These are phyloP conservation scores for Zygosaccharomyces pseudobailii DNA, from an alignment of 1,139 yeast species.

Conservation along the genomic window DNA sequence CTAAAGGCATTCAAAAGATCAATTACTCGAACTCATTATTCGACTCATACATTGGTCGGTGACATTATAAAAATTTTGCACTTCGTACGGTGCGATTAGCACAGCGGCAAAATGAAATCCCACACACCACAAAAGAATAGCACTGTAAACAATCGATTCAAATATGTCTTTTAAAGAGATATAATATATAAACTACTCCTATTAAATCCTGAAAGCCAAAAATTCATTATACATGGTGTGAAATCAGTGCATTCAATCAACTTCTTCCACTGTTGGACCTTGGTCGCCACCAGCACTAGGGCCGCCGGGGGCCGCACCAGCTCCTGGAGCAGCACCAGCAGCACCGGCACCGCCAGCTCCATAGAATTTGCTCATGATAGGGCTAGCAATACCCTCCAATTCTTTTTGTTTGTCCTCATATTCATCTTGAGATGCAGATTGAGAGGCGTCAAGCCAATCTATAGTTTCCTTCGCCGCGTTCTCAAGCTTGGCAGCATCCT, in stretches of 20 bases:
- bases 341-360: slow-evolving; percentile 46
- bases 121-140: too few species aligned
- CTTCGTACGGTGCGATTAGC: not conserved
- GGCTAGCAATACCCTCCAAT: slow-evolving; percentile 59
- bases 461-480: slow-evolving; percentile 82
- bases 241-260: slow-evolving; percentile 42
- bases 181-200: not conserved
- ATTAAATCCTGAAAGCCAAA: not conserved
- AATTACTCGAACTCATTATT: not conserved
- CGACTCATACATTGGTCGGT: not conserved
- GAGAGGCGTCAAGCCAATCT: slow-evolving; percentile 83
- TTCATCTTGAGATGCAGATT: slow-evolving; percentile 84
- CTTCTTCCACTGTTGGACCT: slow-evolving; percentile 74
- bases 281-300: slow-evolving; percentile 22
- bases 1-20: not conserved
- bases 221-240: not conserved
- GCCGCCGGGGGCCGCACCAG: slow-evolving; percentile 35
- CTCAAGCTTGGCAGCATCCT: slow-evolving; percentile 75
- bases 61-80: not conserved
- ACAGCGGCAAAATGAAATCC: not conserved
- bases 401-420: slow-evolving; percentile 63
- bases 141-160: not conserved
- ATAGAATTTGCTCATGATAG: slow-evolving; percentile 61
- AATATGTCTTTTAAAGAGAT: not conserved
- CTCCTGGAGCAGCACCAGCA: slow-evolving; percentile 39